Base-by-base conservation (phyloP, 2,329 filamentous ascomycete species). In the Stachybotrys chartarum region DNA sequence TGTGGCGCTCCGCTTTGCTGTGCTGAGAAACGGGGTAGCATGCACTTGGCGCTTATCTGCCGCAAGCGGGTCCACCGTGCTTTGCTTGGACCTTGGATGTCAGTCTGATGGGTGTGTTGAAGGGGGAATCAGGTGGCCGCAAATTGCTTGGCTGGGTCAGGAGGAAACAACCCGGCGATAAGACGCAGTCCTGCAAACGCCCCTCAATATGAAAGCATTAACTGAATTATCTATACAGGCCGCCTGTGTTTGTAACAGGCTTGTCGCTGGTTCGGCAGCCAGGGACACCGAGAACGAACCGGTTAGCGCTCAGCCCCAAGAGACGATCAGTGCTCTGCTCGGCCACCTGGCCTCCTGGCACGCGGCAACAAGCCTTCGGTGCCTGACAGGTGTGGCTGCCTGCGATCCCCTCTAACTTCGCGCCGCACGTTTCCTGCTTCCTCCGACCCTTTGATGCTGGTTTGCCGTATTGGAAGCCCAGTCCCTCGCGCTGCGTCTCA, bases 51-150 rank as follows among this genome's bases (percentile, higher is more conserved):
- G 16, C 11, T 42, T 53, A 39, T 53, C 52, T 16, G 35, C 35
- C 30, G n/a, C 17, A 47, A 56, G 61, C 58, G 64, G 62, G 57
- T 52, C 58, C 58, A 53, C 55, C 16, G 7, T 50, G 56, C 50
- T 42, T 39, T 30, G 17, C n/a, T 30, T 45, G 32, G 50, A 52
- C 24, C 32, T 52, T 32, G 35, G 35, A 52, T 44, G 50, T 39
- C 32, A 39, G 47, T 50, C 24, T 24, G 35, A 42, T 42, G 35
- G 14, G 35, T 14, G 35, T 14, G 24, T 14, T 42, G 35, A 42
- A 42, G 10, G 8, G 35, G 35, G 35, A 42, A 42, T 42, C 35
- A 42, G 3, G 35, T 42, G 35, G 35, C 35, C 35, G 35, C 35
- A 42, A 14, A 42, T 10, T 42, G 35, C 35, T 10, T 42, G 35